Evolutionary conservation across 495 filamentous ascomycete species (phyloP), one percentile per base, ranked within the genome.

Genomic region (Podospora pseudopauciseta): DNA sequence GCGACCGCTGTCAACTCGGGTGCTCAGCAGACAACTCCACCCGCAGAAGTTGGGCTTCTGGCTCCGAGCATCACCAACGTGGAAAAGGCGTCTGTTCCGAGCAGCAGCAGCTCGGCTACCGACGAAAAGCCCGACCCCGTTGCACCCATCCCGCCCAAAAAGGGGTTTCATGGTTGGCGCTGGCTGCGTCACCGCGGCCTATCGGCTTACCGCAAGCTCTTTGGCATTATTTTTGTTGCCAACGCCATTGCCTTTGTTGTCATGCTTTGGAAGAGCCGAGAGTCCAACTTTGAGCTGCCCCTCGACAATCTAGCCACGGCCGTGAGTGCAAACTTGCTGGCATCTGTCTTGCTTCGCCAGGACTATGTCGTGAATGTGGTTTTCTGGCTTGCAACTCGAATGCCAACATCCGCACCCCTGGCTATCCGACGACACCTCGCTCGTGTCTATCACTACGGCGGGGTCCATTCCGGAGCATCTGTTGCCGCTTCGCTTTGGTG

Each of bases 401-500:
- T 89, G n/a, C 89, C 89, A 0, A 80, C 79, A 13, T 87, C 78
- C 32, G 76, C 79, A 60, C 89, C 89, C 0, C 77, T 89, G 26
- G 75, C 78, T 39, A 77, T 91, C 67, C 88, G 89, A 16, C 82
- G 82, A 0, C 75, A 85, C 53, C 81, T 82, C 27, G 86, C 88
- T 20, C 86, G 88, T 58, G 78, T 89, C 39, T 91, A 88, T 69
- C 87, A 90, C 70, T 86, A 89, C 70, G 89, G 89, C 27, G 89
- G 89, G 20, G 80, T 91, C 2, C 89, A 92, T 69, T 87, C 85
- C 58, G 87, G 88, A 54, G 86, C 84, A 68, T 87, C 86, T 20
- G 76, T 88, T 16, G 85, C 87, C 32, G 80, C 89, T 0, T 76
- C 83, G 6, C 64, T 87, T 16, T 91, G 89, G 89, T 89, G 87